Evolutionary conservation across 129 eudicot genomes (phyloP).

Genomic region (Pulicaria dysenterica): DNA sequence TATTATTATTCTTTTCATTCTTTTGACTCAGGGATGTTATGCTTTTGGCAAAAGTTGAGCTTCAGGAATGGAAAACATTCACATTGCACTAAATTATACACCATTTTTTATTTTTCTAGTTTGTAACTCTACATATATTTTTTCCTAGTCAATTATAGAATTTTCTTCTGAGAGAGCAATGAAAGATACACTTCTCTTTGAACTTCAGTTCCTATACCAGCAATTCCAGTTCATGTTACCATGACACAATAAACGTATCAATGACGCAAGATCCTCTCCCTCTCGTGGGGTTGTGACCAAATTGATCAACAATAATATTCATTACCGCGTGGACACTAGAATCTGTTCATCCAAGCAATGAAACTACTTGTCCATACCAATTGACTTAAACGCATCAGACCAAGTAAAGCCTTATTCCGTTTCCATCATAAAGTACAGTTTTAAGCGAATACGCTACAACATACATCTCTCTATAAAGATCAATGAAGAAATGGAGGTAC

Average conservation of each 20-base stretch:
- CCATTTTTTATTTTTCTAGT: background rate
- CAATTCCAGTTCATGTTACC: too few relatives aligned
- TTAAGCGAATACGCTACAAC: slow-evolving; percentile 3
- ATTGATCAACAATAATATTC: too few relatives aligned
- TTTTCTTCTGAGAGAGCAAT: background rate
- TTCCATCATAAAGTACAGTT: slow-evolving; percentile 24
- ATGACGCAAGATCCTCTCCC: too few relatives aligned
- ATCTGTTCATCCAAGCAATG: too few relatives aligned
- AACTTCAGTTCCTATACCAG: too few relatives aligned
- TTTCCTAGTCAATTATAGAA: background rate
- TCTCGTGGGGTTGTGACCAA: too few relatives aligned
- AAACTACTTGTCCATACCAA: too few relatives aligned
- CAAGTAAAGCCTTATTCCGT: slow-evolving; percentile 10
- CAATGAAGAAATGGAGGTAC: slow-evolving; percentile 36
- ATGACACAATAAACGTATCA: too few relatives aligned
- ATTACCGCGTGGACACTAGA: too few relatives aligned
- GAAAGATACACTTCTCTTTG: too few relatives aligned
- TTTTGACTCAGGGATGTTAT: background rate
- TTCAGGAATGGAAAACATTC: background rate
- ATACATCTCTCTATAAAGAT: slow-evolving; percentile 36
- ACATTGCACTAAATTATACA: background rate
- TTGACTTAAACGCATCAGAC: background rate
- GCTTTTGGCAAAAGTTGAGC: background rate
- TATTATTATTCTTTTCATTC: background rate
- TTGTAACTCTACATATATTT: background rate